Base-by-base conservation (phyloP, 1,284 basidiomycete species). In the Tetrapyrgos nigripes region DNA sequence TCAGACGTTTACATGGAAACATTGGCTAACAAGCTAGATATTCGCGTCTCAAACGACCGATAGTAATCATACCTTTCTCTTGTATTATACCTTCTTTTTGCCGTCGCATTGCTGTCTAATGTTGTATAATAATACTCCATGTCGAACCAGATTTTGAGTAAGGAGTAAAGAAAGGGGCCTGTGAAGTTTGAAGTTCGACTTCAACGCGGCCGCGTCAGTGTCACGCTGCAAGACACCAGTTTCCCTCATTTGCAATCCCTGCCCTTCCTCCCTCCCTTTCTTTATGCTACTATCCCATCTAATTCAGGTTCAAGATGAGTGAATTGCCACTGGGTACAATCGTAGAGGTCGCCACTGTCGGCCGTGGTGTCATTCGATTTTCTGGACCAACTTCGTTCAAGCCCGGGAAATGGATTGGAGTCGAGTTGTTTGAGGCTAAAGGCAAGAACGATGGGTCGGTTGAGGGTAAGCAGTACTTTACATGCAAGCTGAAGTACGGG, bases 401-500 rank as follows among this genome's bases (percentile, higher is more conserved):
- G 14, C 73, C 87, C 2, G 97, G 97, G 0, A 91, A 92, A 77
- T 99, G 97, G 97, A 85, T 98, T 59, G 97, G 97, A 14, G 87
- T 99, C 58, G 94, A 96, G 71, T 85, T 99, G 55, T 86, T 80
- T 51, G 88, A 92, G 64, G 73, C 84, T 3, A 90, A 87, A 46
- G 97, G 97, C 40, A 98, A 98, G 88, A 99, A 99, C 78, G 92
- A 99, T 68, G 97, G 97, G 1, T 85, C 87, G 1, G 93, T 99
- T 1, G 83, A 91, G 50, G 96, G 92, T 27, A 80, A 89, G 58
- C 68, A 77, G 8, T 99, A 99, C 79, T 99, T 99, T 74, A 82
- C 81, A 17, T 97, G 94, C 76, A 82, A 84, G 65, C 80, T 83
- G 53, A 81, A 82, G 35, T 80, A 93, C 73, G 97, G 97, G 47